A percentile compares a stretch with the other conserved stretches of the same genome.
Evolutionary conservation across 106 monocot genomes (phyloP).

Genomic region (Acanthochlamys bracteata): DNA sequence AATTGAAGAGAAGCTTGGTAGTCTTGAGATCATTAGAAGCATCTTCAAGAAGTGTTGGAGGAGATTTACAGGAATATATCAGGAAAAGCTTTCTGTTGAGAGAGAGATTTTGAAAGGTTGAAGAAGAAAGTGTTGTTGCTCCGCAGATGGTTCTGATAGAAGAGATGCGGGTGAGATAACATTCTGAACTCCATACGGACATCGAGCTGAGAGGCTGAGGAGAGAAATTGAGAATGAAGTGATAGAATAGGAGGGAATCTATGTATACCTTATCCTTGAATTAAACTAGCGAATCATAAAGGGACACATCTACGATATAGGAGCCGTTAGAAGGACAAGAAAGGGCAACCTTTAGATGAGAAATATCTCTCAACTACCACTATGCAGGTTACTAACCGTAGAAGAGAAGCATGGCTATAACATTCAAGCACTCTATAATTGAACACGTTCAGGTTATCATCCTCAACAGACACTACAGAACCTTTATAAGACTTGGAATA

Average conservation of each 20-base stretch:
- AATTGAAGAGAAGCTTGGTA: constrained; percentile 2
- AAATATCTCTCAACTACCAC: too few species aligned
- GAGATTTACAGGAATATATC: constrained; percentile 26
- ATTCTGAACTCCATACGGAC: constrained; percentile 48
- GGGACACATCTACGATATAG: constrained; percentile 13
- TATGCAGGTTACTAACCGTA: too few species aligned
- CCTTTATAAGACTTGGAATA: too few species aligned
- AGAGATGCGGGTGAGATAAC: constrained; percentile 15
- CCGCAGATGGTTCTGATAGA: constrained; percentile 9
- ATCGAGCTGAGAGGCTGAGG: constrained; percentile 15
- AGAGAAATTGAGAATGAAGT: neutral
- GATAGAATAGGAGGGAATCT: neutral
- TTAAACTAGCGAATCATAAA: constrained; percentile 6
- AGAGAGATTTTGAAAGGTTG: constrained; percentile 15
- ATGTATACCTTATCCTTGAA: constrained; percentile 27
- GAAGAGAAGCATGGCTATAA: too few species aligned
- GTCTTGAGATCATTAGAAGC: constrained; percentile 15
- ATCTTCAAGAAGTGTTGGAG: constrained; percentile 34
- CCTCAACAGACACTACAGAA: too few species aligned
- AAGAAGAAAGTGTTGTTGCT: constrained; percentile 21
- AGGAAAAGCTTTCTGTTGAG: constrained; percentile 15
- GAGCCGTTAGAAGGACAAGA: neutral
- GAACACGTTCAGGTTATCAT: too few species aligned
- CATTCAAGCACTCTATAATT: too few species aligned
- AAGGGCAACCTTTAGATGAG: neutral